Conservation (phyloP, 2,329 filamentous ascomycete species). For the Triangularia verruculosa region DNA sequence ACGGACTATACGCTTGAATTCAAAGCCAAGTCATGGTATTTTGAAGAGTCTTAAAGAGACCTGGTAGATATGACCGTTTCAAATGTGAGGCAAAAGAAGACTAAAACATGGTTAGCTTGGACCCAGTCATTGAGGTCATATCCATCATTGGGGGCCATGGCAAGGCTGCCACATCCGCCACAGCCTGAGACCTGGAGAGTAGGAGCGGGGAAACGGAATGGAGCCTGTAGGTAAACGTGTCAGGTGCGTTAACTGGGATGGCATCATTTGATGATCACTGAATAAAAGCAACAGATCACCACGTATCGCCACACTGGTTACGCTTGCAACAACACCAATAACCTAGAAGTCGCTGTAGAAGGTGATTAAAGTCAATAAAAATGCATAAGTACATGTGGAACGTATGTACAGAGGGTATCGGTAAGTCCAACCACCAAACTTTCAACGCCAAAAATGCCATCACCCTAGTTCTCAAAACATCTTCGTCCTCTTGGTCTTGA, state of each 20-base stretch:
- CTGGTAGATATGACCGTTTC: too few relatives aligned
- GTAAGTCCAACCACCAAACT: constrained; percentile 23
- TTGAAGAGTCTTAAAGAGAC: too few relatives aligned
- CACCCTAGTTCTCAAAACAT: constrained; percentile 37
- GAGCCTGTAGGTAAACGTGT: not conserved
- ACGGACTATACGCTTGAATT: not conserved
- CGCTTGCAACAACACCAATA: not conserved
- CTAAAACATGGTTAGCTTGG: not conserved
- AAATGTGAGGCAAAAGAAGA: not conserved
- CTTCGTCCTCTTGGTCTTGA: constrained; percentile 42
- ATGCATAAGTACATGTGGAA: constrained; percentile 23
- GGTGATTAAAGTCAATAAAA: constrained; percentile 20
- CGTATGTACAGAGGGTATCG: constrained; percentile 28
- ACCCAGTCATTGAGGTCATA: not conserved
- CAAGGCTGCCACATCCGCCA: not conserved
- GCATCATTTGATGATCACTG: constrained; percentile 2
- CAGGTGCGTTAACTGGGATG: not conserved
- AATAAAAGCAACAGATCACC: not conserved
- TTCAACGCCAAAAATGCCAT: constrained; percentile 26
- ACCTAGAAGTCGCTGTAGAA: not conserved
- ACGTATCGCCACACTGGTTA: not conserved
- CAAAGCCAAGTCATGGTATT: too few relatives aligned
- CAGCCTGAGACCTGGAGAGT: too few relatives aligned
- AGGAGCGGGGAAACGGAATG: not conserved
- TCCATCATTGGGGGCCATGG: not conserved